These are phyloP conservation scores for Colletotrichum nymphaeae DNA, from an alignment of 2,329 filamentous ascomycete genomes.

Conservation along the genomic window DNA sequence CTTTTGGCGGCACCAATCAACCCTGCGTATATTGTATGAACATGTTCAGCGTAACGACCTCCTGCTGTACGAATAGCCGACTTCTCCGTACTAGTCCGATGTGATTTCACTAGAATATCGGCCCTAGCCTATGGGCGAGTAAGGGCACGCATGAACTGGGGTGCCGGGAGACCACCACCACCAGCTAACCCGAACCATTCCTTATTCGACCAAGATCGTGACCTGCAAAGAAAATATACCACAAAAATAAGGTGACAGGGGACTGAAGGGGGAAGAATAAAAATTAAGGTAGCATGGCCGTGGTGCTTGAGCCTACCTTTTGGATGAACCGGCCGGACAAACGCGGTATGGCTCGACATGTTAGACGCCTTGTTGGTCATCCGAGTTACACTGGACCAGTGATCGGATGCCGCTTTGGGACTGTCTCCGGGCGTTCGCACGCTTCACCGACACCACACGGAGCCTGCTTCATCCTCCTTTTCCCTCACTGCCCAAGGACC, in stretches of 20 bases:
- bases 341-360: conserved; percentile 12
- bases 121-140: conserved; percentile 1
- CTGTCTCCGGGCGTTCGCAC: conserved; percentile 1
- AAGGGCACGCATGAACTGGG: conserved; percentile 17
- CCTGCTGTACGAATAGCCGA: not conserved
- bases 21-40: not conserved
- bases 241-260: not conserved
- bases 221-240: conserved; percentile 2
- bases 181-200: conserved; percentile 7
- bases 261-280: not conserved
- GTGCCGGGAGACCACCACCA: not conserved
- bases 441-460: conserved; percentile 10
- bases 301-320: conserved; percentile 4
- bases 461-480: not conserved
- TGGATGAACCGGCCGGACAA: conserved; percentile 17
- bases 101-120: not conserved
- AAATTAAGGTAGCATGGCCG: conserved; percentile 12
- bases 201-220: conserved; percentile 26
- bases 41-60: too few relatives aligned
- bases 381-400: conserved; percentile 28
- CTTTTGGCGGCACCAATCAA: not conserved
- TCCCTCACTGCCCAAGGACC: not conserved
- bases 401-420: conserved; percentile 32
- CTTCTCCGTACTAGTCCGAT: not conserved
- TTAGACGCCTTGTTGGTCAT: conserved; percentile 19